phyloP scores from a whole-genome alignment of 805 yeast genomes.

The Kodamaea fukazawae region DNA sequence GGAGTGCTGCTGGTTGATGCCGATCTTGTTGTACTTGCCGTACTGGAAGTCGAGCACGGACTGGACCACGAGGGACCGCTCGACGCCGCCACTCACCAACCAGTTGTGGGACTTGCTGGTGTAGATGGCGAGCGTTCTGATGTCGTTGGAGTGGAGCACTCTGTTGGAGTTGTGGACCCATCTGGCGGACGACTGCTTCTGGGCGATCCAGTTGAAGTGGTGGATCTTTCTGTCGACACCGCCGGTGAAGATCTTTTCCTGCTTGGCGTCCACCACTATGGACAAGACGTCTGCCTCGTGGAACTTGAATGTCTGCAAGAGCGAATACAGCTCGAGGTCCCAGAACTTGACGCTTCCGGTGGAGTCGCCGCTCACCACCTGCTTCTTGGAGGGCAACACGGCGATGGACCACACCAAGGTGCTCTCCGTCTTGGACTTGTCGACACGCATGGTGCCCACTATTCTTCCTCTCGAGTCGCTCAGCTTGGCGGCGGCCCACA shows the following conservation, averaged over 20 bases:
- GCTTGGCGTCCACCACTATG: slow-evolving; percentile 56
- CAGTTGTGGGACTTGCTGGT: slow-evolving; percentile 67
- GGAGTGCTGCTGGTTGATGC: slow-evolving; percentile 56
- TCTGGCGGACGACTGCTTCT: slow-evolving; percentile 33
- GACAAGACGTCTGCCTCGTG: slow-evolving; percentile 92
- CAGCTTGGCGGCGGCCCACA: slow-evolving; percentile 58
- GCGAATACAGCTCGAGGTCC: slow-evolving; percentile 76
- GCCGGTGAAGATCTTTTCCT: slow-evolving; percentile 72
- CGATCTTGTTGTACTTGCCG: slow-evolving; percentile 69
- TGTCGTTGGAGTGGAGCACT: slow-evolving; percentile 81
- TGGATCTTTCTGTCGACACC: slow-evolving; percentile 93
- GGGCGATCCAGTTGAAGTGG: slow-evolving; percentile 54
- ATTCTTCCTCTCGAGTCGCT: slow-evolving; percentile 58
- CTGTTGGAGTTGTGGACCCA: slow-evolving; percentile 81
- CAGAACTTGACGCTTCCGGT: slow-evolving; percentile 92
- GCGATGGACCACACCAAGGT: slow-evolving; percentile 88
- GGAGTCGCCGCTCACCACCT: slow-evolving; percentile 93
- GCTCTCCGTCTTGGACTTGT: slow-evolving; percentile 78
- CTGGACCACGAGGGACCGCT: slow-evolving; percentile 63
- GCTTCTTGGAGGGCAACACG: slow-evolving; percentile 59
- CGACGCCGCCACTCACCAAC: slow-evolving; percentile 82
- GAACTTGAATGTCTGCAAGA: slow-evolving; percentile 74
- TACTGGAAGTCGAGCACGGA: slow-evolving; percentile 66
- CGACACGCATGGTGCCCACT: slow-evolving; percentile 86
- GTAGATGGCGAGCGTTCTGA: slow-evolving; percentile 69